These are phyloP conservation scores for Purpureocillium lavendulum DNA, from an alignment of 2,329 filamentous ascomycete genomes.

Conservation along the genomic window DNA sequence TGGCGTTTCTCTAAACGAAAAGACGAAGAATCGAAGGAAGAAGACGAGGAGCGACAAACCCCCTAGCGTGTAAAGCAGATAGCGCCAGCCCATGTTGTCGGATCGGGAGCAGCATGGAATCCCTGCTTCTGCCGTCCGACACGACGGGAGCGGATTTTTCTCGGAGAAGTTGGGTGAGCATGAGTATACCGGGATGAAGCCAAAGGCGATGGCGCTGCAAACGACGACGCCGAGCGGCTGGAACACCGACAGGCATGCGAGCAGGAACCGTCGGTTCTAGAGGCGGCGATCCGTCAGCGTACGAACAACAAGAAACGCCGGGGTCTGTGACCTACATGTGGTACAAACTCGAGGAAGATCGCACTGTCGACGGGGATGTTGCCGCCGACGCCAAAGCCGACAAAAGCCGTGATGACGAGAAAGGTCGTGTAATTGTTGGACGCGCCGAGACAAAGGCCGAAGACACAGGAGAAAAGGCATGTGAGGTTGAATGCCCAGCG, in stretches of 20 bases:
- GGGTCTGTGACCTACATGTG: constrained; percentile 26
- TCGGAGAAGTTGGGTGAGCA: constrained; percentile 28
- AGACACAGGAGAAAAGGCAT: constrained; percentile 43
- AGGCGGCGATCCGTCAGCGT: rapidly evolving
- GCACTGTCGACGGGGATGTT: constrained; percentile 49
- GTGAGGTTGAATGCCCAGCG: constrained; percentile 51
- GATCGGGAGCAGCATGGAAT: constrained; percentile 25
- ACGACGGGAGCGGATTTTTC: constrained; percentile 31
- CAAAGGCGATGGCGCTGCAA: constrained; percentile 41
- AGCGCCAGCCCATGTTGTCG: constrained; percentile 43
- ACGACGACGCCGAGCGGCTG: constrained; percentile 47
- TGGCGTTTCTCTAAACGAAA: constrained; percentile 38
- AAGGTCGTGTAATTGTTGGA: constrained; percentile 41
- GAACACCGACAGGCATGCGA: constrained; percentile 44
- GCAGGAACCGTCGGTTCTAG: constrained; percentile 37
- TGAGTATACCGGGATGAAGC: constrained; percentile 40
- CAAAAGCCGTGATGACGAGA: constrained; percentile 43
- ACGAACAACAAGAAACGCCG: too few relatives aligned
- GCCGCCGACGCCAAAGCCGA: constrained; percentile 43
- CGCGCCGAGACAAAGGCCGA: constrained; percentile 42
- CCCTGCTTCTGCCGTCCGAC: constrained; percentile 20
- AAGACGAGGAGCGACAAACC: constrained; percentile 33
- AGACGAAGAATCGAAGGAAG: constrained; percentile 34
- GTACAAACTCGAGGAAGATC: constrained; percentile 47
- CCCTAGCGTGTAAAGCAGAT: constrained; percentile 35